These are phyloP conservation scores for Cucumis melo DNA, from an alignment of 306 rosid species.

Conservation along the genomic window DNA sequence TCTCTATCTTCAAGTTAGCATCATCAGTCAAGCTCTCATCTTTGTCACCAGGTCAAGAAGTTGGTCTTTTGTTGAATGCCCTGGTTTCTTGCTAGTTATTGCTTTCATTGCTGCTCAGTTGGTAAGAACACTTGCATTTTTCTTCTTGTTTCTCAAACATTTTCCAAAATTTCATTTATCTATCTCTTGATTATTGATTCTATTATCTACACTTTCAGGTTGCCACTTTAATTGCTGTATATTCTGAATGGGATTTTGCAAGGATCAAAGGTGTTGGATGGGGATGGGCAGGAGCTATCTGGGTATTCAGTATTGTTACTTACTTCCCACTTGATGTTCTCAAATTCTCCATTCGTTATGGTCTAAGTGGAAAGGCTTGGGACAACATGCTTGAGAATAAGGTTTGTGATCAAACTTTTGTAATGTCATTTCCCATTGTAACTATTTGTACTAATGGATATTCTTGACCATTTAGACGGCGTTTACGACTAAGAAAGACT, in stretches of 20 bases:
- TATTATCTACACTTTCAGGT: neutral
- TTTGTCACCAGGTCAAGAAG: constrained; percentile 87
- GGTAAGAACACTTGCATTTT: constrained; percentile 16
- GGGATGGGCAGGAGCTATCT: constrained; percentile 80
- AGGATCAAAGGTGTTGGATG: constrained; percentile 71
- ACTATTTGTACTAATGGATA: neutral
- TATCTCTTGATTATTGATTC: neutral
- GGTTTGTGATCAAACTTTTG: neutral
- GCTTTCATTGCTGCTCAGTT: constrained; percentile 80
- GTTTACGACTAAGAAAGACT: constrained; percentile 63
- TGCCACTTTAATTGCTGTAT: constrained; percentile 68
- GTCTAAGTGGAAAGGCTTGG: constrained; percentile 61
- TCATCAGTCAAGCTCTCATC: constrained; percentile 85
- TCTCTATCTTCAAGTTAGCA: constrained; percentile 89
- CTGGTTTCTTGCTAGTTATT: constrained; percentile 41
- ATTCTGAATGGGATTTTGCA: constrained; percentile 66
- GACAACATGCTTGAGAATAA: constrained; percentile 44
- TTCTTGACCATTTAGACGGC: constrained; percentile 31
- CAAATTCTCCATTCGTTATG: constrained; percentile 49
- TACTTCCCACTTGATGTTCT: constrained; percentile 76
- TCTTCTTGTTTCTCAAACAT: neutral
- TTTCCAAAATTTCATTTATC: neutral
- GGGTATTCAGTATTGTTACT: constrained; percentile 62
- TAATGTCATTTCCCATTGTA: neutral
- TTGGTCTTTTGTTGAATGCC: constrained; percentile 71